Percentiles rank a stretch among this genome's conserved stretches.
Evolutionary conservation across 306 rosid species (phyloP).

Genomic region (Astragalus membranaceus): DNA sequence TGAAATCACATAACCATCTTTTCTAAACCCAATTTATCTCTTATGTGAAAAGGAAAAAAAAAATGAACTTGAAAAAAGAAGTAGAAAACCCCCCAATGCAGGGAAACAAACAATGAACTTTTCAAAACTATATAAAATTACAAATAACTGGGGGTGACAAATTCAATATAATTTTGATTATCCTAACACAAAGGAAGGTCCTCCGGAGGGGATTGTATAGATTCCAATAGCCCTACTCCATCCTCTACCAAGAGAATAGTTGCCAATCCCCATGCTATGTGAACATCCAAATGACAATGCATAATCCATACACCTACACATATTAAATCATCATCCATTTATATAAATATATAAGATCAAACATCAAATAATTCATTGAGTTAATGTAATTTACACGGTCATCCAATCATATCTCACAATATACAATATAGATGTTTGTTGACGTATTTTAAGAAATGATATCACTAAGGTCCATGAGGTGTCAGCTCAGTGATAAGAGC

Average conservation of each 20-base stretch:
- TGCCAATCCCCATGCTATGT: conserved; percentile 87
- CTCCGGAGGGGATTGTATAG: conserved; percentile 68
- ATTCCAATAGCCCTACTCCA: conserved; percentile 63
- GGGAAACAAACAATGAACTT: conserved; percentile 30
- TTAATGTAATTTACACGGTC: neutral
- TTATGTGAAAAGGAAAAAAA: neutral
- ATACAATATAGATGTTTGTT: too few relatives aligned
- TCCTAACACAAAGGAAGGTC: conserved; percentile 74
- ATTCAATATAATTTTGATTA: neutral
- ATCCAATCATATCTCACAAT: too few relatives aligned
- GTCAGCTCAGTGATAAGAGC: too few relatives aligned
- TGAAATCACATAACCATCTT: conserved; percentile 26
- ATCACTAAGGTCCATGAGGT: too few relatives aligned
- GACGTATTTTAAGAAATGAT: too few relatives aligned
- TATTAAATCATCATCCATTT: neutral
- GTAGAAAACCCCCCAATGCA: conserved; percentile 25
- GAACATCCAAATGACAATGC: conserved; percentile 98
- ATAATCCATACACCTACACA: conserved; percentile 70
- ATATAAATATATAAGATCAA: neutral
- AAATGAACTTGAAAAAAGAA: conserved; percentile 16
- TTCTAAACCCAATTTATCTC: conserved; percentile 11
- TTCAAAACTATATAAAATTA: conserved; percentile 15
- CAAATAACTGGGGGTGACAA: neutral
- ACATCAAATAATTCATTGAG: neutral
- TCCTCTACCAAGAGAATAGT: conserved; percentile 80